A percentile compares a stretch with the other conserved stretches of the same genome.
phyloP scores from a whole-genome alignment of 208 protist species.

The Porcisia hertigi region DNA sequence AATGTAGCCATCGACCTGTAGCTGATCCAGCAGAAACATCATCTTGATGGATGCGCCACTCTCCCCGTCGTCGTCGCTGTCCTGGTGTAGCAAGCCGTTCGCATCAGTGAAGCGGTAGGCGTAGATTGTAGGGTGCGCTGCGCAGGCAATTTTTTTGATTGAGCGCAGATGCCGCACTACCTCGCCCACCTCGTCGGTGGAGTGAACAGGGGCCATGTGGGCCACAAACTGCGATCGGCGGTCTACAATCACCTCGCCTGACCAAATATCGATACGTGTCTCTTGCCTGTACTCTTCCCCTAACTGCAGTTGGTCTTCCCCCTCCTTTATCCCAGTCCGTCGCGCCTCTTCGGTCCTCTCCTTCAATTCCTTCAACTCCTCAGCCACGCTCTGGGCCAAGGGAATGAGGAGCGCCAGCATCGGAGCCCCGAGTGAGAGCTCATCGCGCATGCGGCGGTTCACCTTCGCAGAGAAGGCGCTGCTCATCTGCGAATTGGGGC shows the following conservation, averaged over 20 bases:
- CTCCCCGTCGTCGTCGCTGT: slow-evolving; percentile 96
- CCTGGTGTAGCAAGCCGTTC: slow-evolving; percentile 67
- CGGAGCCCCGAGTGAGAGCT: slow-evolving; percentile 54
- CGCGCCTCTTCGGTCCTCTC: slow-evolving; percentile 16
- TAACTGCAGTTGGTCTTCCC: slow-evolving; percentile 15
- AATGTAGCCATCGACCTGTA: slow-evolving; percentile 80
- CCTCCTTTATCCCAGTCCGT: slow-evolving; percentile 29
- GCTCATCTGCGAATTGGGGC: slow-evolving; percentile 63
- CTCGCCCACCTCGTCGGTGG: slow-evolving; percentile 44
- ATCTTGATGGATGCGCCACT: slow-evolving; percentile 79
- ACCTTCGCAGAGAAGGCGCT: slow-evolving; percentile 43
- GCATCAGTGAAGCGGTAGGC: slow-evolving; percentile 91
- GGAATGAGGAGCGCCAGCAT: slow-evolving; percentile 66
- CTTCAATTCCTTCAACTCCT: slow-evolving; percentile 48
- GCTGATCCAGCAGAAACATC: slow-evolving; percentile 86
- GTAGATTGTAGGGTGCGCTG: slow-evolving; percentile 91
- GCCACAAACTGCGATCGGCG: slow-evolving; percentile 88
- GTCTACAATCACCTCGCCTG: slow-evolving; percentile 65
- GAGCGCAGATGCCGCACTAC: slow-evolving; percentile 61
- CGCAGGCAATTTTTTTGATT: slow-evolving; percentile 69
- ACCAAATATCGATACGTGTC: slow-evolving; percentile 43
- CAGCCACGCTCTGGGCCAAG: slow-evolving; percentile 60
- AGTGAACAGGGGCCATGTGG: slow-evolving; percentile 77
- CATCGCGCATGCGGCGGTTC: slow-evolving; percentile 46
- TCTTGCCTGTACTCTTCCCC: slow-evolving; percentile 31